A percentile compares a stretch with the other conserved stretches of the same genome.
phyloP scores from a whole-genome alignment of 116 monocot genomes.

The Iris pallida region DNA sequence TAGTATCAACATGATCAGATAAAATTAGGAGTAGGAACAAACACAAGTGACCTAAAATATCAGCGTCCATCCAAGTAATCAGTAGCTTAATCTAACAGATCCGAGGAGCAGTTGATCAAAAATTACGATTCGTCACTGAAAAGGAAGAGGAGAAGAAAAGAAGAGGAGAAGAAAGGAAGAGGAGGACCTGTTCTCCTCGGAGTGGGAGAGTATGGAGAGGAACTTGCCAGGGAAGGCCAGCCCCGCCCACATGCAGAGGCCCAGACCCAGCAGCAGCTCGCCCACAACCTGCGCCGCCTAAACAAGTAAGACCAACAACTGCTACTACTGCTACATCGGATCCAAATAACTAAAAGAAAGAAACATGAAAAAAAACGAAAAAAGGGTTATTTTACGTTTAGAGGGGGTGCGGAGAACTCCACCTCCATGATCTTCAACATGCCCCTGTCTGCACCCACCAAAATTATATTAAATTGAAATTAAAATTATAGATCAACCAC shows the following conservation, averaged over 20 bases:
- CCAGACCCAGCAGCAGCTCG: constrained; percentile 65
- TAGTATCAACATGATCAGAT: too few species aligned
- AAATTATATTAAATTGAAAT: not conserved
- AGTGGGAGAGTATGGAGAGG: constrained; percentile 74
- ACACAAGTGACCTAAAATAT: too few species aligned
- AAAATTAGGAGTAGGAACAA: too few species aligned
- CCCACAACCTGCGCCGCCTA: constrained; percentile 54
- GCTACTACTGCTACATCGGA: not conserved
- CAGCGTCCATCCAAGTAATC: too few species aligned
- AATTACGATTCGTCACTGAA: too few species aligned
- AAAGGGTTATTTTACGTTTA: constrained; percentile 31
- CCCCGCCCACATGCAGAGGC: constrained; percentile 63
- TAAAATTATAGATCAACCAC: too few species aligned
- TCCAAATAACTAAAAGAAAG: constrained; percentile 1
- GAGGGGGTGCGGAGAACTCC: constrained; percentile 71
- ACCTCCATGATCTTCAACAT: constrained; percentile 85
- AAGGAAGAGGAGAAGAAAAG: not conserved
- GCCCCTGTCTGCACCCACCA: constrained; percentile 47
- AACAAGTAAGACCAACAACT: not conserved
- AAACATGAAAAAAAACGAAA: constrained; percentile 3
- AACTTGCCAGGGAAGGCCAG: constrained; percentile 62
- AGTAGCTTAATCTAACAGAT: too few species aligned
- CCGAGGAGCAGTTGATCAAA: not conserved
- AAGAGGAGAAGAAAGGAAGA: not conserved
- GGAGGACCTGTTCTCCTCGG: constrained; percentile 81